phyloP scores from a whole-genome alignment of 805 yeast genomes.

The Ogataea parapolymorpha region DNA sequence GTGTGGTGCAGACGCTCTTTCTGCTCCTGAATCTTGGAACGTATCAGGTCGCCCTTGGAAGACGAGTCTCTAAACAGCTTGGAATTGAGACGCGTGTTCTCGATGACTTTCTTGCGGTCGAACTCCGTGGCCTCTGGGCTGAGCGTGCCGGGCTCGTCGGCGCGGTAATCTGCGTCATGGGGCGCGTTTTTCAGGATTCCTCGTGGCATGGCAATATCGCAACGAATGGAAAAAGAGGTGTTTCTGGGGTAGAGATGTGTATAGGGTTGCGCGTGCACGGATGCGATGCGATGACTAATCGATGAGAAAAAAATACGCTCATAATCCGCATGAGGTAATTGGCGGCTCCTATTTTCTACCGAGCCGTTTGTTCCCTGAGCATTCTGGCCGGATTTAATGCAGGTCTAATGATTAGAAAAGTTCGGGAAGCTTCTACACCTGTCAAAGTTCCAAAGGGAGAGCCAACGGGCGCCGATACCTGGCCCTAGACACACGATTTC shows the following conservation, averaged over 20 bases:
- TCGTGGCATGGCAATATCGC: slow-evolving; percentile 10
- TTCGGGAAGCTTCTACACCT: slow-evolving; percentile 14
- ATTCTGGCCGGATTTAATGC: slow-evolving; percentile 3
- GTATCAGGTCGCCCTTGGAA: slow-evolving; percentile 42
- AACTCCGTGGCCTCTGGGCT: slow-evolving; percentile 19
- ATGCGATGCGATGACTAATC: neutral
- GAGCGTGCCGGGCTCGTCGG: slow-evolving; percentile 3
- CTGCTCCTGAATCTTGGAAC: slow-evolving; percentile 42
- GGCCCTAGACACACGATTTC: neutral
- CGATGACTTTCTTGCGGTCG: slow-evolving; percentile 66
- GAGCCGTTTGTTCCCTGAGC: neutral
- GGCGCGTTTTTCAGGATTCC: slow-evolving; percentile 35
- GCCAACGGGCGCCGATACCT: neutral
- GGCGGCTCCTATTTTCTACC: neutral
- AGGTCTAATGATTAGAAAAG: slow-evolving; percentile 1
- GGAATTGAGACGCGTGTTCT: slow-evolving; percentile 77
- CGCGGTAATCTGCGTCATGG: slow-evolving; percentile 20
- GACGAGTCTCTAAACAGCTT: slow-evolving; percentile 31
- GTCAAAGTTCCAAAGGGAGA: neutral
- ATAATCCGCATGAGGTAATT: neutral
- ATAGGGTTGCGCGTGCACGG: neutral
- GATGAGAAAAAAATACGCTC: too few relatives aligned
- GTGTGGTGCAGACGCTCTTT: slow-evolving; percentile 26
- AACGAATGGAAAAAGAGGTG: neutral
- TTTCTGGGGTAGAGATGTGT: slow-evolving; percentile 3